Evolutionary conservation across 345 rosid species (phyloP).

Genomic region (Punica granatum): DNA sequence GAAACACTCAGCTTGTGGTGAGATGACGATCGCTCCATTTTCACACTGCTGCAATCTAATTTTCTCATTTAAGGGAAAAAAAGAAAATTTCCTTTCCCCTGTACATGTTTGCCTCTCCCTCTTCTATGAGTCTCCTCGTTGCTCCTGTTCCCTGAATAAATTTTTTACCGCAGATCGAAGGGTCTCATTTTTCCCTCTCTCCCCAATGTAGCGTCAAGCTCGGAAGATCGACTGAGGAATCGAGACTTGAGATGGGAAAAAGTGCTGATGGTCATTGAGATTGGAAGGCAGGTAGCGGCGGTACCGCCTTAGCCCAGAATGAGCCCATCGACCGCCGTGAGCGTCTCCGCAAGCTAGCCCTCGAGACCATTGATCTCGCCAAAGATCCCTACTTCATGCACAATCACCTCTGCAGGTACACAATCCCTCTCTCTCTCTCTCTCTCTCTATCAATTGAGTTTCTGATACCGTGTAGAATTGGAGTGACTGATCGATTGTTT

Average conservation of each 20-base stretch:
- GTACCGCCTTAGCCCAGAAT: slow-evolving; percentile 92
- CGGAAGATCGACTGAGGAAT: not conserved
- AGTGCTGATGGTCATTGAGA: slow-evolving; percentile 93
- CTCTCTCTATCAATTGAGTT: not conserved
- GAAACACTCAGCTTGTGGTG: no score
- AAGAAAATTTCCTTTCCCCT: no score
- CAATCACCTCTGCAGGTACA: slow-evolving; percentile 96
- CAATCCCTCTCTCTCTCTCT: not conserved
- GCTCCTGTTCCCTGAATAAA: no score
- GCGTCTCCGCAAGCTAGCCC: slow-evolving; percentile 94
- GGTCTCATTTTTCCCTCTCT: no score
- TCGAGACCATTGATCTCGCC: slow-evolving; percentile 95
- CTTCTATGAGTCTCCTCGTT: no score
- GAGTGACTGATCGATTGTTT: no score
- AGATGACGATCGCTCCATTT: no score
- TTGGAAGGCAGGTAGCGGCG: slow-evolving; percentile 96
- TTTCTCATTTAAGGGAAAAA: no score
- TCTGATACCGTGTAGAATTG: not conserved
- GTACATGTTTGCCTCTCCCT: no score
- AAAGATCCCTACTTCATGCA: slow-evolving; percentile 99
- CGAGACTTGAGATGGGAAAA: not conserved
- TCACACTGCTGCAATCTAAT: no score
- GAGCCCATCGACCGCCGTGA: slow-evolving; percentile 98
- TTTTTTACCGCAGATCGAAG: no score
- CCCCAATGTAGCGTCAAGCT: no score